Percentiles rank a stretch among this genome's conserved stretches.
Evolutionary conservation across 257 asterid genomes (phyloP).

Genomic region (Primulina eburnea): DNA sequence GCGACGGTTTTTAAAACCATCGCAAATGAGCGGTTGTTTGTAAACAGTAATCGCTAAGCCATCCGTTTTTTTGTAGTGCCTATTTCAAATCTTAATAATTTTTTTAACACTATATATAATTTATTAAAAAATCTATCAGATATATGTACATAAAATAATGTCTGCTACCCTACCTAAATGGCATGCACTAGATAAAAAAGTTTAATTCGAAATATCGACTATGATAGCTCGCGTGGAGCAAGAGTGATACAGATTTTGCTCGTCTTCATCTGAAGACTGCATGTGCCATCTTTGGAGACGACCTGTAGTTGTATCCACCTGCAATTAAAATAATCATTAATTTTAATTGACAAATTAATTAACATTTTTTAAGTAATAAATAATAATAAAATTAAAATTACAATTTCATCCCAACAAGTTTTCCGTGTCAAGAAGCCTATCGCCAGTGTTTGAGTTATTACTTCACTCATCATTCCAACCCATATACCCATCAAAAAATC

Average conservation of each 20-base stretch:
- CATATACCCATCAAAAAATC: slow-evolving; percentile 57
- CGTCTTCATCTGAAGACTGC: slow-evolving; percentile 25
- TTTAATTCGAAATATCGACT: too few relatives aligned
- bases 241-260: not conserved
- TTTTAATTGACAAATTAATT: not conserved
- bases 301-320: slow-evolving; percentile 25
- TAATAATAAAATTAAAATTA: slow-evolving; percentile 13
- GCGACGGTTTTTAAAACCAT: too few relatives aligned
- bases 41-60: too few relatives aligned
- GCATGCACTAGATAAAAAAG: too few relatives aligned
- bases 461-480: slow-evolving; percentile 68
- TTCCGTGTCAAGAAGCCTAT: slow-evolving; percentile 61
- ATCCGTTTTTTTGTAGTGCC: too few relatives aligned
- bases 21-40: too few relatives aligned
- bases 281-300: slow-evolving; percentile 42
- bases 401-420: slow-evolving; percentile 73
- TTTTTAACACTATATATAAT: too few relatives aligned
- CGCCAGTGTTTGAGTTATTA: slow-evolving; percentile 44
- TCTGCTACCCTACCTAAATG: too few relatives aligned
- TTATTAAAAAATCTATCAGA: too few relatives aligned
- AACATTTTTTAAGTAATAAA: not conserved
- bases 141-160: too few relatives aligned
- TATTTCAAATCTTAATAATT: too few relatives aligned
- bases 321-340: not conserved
- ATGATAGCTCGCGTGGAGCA: too few relatives aligned